Percentiles rank a stretch among this genome's conserved stretches.
phyloP scores from a whole-genome alignment of 768 basidiomycete genomes.

The Suillus tomentosus region DNA sequence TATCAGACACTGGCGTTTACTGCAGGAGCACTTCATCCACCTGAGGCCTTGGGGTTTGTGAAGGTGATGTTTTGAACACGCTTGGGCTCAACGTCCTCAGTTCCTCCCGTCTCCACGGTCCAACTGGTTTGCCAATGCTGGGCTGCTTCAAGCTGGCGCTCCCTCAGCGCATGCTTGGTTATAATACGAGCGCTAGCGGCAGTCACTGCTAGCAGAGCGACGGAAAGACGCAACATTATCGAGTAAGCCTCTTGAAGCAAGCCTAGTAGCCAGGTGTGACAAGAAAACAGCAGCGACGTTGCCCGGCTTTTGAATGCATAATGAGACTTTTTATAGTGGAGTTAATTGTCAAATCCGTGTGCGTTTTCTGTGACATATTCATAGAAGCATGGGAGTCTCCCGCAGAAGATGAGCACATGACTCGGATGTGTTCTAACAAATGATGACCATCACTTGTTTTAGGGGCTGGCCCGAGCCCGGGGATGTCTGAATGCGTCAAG shows the following conservation, averaged over 20 bases:
- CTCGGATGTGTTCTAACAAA: too few species aligned
- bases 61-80: conserved; percentile 69
- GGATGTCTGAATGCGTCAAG: too few species aligned
- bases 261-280: neutral
- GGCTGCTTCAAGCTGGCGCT: conserved; percentile 49
- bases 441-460: too few species aligned
- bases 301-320: neutral
- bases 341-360: neutral
- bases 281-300: neutral
- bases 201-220: conserved; percentile 15
- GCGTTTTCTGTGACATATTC: neutral
- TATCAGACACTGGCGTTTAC: neutral
- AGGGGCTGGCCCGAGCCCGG: too few species aligned
- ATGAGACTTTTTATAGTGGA: neutral
- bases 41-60: conserved; percentile 61
- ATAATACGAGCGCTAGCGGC: conserved; percentile 24
- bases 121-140: conserved; percentile 36
- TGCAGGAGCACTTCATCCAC: conserved; percentile 31
- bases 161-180: conserved; percentile 44
- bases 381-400: neutral
- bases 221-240: conserved; percentile 18
- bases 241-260: neutral
- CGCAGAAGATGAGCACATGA: neutral
- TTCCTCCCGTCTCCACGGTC: neutral
- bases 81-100: conserved; percentile 16